These are phyloP conservation scores for Aureobasidium sp. DNA, from an alignment of 2,329 filamentous ascomycete genomes.

Conservation along the genomic window DNA sequence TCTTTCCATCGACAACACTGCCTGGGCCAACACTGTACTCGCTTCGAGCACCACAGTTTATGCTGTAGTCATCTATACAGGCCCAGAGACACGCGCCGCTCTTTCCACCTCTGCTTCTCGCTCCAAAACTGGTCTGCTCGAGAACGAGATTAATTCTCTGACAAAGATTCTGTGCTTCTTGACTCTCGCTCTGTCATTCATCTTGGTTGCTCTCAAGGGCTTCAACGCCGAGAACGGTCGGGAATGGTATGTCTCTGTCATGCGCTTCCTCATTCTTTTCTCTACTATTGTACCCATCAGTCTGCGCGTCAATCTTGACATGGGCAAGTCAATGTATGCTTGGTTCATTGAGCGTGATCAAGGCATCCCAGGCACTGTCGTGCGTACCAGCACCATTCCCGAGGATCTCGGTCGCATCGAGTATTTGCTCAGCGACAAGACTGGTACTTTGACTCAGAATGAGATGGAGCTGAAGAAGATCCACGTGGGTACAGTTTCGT, in stretches of 20 bases:
- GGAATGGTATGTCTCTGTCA: slow-evolving; percentile 92
- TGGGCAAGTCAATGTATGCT: slow-evolving; percentile 95
- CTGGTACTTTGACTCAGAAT: slow-evolving; percentile 94
- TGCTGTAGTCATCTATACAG: slow-evolving; percentile 89
- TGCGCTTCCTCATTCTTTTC: slow-evolving; percentile 96
- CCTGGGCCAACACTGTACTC: slow-evolving; percentile 96
- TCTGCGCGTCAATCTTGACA: slow-evolving; percentile 88
- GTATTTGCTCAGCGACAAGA: slow-evolving; percentile 94
- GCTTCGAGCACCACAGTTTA: slow-evolving; percentile 85
- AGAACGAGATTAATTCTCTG: slow-evolving; percentile 93
- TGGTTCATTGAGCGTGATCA: slow-evolving; percentile 89
- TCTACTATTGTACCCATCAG: slow-evolving; percentile 99
- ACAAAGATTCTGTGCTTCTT: slow-evolving; percentile 93
- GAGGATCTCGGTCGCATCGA: slow-evolving; percentile 94
- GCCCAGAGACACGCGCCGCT: slow-evolving; percentile 86
- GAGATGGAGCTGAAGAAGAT: slow-evolving; percentile 85
- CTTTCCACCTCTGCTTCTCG: slow-evolving; percentile 86
- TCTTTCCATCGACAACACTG: slow-evolving; percentile 91
- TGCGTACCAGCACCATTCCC: slow-evolving; percentile 93
- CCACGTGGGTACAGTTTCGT: slow-evolving; percentile 94
- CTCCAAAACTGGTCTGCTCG: slow-evolving; percentile 87
- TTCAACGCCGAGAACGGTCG: slow-evolving; percentile 61
- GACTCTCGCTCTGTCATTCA: slow-evolving; percentile 76
- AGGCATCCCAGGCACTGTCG: slow-evolving; percentile 85
- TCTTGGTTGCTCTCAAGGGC: slow-evolving; percentile 80